Conservation (phyloP, 2,329 filamentous ascomycete genomes). For the Rugonectria rugulosa region DNA sequence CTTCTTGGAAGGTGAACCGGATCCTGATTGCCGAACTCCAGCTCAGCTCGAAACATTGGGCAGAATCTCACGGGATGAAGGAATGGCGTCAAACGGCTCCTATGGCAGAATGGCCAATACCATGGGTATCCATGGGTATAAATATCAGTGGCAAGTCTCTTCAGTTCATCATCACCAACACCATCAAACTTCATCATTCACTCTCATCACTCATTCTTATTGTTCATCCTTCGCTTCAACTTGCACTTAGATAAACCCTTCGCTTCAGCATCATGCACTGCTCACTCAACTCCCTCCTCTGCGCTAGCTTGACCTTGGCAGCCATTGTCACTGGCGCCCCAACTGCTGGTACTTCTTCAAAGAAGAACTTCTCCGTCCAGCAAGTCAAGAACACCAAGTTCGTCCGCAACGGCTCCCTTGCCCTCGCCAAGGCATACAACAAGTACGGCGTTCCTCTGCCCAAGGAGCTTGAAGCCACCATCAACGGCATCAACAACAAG, state of each 20-base stretch:
- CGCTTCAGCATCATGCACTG: slow-evolving; percentile 9
- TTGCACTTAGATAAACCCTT: too few species aligned
- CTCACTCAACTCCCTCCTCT: slow-evolving; percentile 2
- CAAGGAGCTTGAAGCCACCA: slow-evolving; percentile 31
- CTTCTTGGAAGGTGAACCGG: slow-evolving; percentile 1
- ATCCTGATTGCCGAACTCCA: background rate
- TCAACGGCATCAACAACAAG: slow-evolving; percentile 1
- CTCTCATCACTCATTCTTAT: background rate
- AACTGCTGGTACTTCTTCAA: background rate
- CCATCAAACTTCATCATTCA: background rate
- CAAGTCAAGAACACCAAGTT: slow-evolving; percentile 48
- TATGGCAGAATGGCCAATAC: too few species aligned
- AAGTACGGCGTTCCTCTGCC: slow-evolving; percentile 48
- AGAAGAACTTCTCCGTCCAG: slow-evolving; percentile 38
- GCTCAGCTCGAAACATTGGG: background rate
- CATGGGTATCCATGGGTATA: background rate
- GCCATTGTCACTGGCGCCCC: slow-evolving; percentile 5
- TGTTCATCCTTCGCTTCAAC: too few species aligned
- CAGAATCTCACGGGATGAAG: background rate
- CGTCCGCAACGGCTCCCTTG: slow-evolving; percentile 44
- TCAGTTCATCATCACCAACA: background rate
- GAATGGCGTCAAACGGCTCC: too few species aligned
- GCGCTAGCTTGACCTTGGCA: slow-evolving; percentile 8
- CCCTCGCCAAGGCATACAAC: slow-evolving; percentile 44
- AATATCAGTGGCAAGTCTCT: background rate